These are phyloP conservation scores for Sinapis alba DNA, from an alignment of 441 rosid genomes.

Conservation along the genomic window DNA sequence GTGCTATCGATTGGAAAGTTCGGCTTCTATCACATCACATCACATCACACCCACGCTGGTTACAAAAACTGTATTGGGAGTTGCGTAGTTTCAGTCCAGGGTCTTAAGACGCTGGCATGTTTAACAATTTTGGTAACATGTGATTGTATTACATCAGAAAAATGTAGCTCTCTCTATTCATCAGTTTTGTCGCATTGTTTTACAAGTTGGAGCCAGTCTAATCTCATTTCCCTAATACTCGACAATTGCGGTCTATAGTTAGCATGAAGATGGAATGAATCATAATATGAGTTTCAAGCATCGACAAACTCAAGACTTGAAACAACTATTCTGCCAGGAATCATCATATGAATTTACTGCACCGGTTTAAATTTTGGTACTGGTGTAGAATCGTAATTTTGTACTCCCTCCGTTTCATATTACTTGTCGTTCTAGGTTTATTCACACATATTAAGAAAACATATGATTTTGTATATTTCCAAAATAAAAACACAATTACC, in stretches of 20 bases:
- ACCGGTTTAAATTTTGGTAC: too few species aligned
- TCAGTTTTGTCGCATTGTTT: neutral
- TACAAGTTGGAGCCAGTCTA: neutral
- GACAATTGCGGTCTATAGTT: neutral
- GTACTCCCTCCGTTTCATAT: too few species aligned
- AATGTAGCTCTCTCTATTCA: neutral
- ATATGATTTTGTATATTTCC: too few species aligned
- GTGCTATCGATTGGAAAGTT: slow-evolving; percentile 1
- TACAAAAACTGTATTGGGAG: neutral
- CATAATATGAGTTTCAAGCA: too few species aligned
- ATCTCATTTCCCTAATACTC: neutral
- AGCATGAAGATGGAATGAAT: neutral
- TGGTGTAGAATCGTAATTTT: too few species aligned
- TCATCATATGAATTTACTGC: too few species aligned
- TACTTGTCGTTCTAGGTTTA: too few species aligned
- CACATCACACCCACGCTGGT: neutral
- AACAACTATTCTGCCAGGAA: too few species aligned
- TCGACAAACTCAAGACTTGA: neutral
- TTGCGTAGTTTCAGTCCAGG: slow-evolving; percentile 7
- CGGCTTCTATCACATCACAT: neutral
- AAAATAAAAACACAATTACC: too few species aligned
- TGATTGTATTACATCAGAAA: neutral
- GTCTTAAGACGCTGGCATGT: neutral
- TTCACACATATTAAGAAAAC: too few species aligned
- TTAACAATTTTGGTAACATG: neutral